phyloP scores from a whole-genome alignment of 2,329 filamentous ascomycete genomes.

The Cryphonectria naterciae region DNA sequence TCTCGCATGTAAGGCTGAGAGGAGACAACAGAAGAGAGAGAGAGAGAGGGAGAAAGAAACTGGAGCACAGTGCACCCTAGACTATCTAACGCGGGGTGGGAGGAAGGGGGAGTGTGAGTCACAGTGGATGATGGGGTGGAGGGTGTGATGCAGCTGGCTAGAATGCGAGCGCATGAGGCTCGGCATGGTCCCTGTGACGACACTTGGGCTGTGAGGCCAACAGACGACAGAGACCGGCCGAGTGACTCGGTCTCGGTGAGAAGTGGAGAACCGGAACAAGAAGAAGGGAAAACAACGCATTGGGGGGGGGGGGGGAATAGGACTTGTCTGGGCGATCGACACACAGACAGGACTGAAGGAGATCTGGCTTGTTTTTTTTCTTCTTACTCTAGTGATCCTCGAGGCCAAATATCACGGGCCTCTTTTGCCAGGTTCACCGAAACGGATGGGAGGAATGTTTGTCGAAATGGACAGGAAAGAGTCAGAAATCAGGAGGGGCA shows the following conservation, averaged over 20 bases:
- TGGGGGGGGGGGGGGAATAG: neutral
- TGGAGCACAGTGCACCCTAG: conserved; percentile 1
- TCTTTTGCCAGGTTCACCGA: conserved; percentile 16
- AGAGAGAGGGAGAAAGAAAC: neutral
- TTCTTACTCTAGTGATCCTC: conserved; percentile 23
- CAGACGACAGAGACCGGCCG: conserved; percentile 16
- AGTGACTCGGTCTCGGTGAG: conserved; percentile 19
- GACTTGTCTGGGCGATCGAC: conserved; percentile 9
- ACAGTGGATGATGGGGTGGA: conserved; percentile 16
- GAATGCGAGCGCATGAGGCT: conserved; percentile 17
- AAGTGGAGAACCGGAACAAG: conserved; percentile 9
- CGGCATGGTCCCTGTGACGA: conserved; percentile 22
- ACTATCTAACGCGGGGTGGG: neutral
- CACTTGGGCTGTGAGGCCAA: conserved; percentile 28
- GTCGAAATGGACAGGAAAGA: conserved; percentile 8
- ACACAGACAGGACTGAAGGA: conserved; percentile 3
- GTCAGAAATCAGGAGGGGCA: neutral
- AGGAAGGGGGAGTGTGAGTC: conserved; percentile 23
- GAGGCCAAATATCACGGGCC: conserved; percentile 25
- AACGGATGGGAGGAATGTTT: conserved; percentile 10
- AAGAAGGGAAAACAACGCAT: conserved; percentile 15
- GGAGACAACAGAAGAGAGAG: neutral
- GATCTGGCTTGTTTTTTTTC: neutral
- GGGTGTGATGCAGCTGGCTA: conserved; percentile 12
- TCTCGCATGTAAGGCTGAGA: conserved; percentile 29